Percentiles rank a stretch among this genome's conserved stretches.
Conservation (phyloP, 2,329 filamentous ascomycete genomes). For the Fusarium subglutinans region DNA sequence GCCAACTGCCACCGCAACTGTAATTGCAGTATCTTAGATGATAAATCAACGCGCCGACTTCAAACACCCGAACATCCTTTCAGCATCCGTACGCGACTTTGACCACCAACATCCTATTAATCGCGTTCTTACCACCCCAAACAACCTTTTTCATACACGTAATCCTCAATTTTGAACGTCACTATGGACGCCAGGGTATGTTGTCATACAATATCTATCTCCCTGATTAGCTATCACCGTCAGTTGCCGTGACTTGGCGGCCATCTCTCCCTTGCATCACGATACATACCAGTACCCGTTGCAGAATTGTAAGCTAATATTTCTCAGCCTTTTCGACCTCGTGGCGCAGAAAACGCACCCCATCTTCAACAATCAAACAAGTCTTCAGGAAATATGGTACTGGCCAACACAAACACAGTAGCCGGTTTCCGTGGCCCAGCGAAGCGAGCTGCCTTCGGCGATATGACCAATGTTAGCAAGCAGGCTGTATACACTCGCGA, state of each 20-base stretch:
- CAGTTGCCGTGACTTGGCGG: background rate
- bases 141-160: conserved; percentile 20
- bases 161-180: conserved; percentile 27
- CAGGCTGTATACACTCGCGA: conserved; percentile 45
- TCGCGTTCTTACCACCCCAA: conserved; percentile 36
- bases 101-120: conserved; percentile 11
- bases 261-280: conserved; percentile 30
- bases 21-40: conserved; percentile 31
- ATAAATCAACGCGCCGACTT: conserved; percentile 28
- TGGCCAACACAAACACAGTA: conserved; percentile 41
- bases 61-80: conserved; percentile 21
- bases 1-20: conserved; percentile 10
- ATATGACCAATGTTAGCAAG: conserved; percentile 77
- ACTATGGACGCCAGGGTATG: conserved; percentile 51
- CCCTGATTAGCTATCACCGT: conserved; percentile 3
- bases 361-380: conserved; percentile 82
- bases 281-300: conserved; percentile 2
- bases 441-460: conserved; percentile 83
- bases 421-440: conserved; percentile 56
- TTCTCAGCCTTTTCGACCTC: conserved; percentile 52
- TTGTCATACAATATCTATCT: conserved; percentile 15
- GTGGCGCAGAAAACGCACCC: conserved; percentile 60
- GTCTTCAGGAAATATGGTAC: conserved; percentile 70
- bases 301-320: conserved; percentile 21
- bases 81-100: conserved; percentile 20